Evolutionary conservation across 805 yeast species (phyloP).

Genomic region (Metschnikowia borealis): DNA sequence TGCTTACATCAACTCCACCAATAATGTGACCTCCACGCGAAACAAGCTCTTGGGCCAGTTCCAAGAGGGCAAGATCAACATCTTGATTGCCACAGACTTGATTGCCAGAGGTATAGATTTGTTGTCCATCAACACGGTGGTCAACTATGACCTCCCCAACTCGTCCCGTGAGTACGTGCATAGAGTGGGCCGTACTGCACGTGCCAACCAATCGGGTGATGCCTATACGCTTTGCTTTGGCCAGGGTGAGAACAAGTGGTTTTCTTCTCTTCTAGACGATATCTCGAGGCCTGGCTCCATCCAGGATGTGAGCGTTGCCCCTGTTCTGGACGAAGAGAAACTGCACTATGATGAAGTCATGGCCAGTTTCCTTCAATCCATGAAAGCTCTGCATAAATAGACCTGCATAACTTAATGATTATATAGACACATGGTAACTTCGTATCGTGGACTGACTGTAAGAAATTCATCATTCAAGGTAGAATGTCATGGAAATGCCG

Average conservation of each 20-base stretch:
- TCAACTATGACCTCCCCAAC: constrained; percentile 87
- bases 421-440: no score
- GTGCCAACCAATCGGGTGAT: constrained; percentile 77
- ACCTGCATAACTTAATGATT: not conserved
- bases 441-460: no score
- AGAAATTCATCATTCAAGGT: no score
- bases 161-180: constrained; percentile 92
- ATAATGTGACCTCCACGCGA: constrained; percentile 47
- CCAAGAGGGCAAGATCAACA: constrained; percentile 44
- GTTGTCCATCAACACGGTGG: constrained; percentile 60
- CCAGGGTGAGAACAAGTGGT: constrained; percentile 71
- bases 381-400: constrained; percentile 1
- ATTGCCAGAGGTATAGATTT: constrained; percentile 96
- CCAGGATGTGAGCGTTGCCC: constrained; percentile 17
- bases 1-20: constrained; percentile 56
- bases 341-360: constrained; percentile 24
- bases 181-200: constrained; percentile 94
- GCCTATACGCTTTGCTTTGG: constrained; percentile 76
- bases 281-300: constrained; percentile 37
- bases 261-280: constrained; percentile 44
- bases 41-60: constrained; percentile 58
- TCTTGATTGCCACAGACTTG: constrained; percentile 80
- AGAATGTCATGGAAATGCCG: no score
- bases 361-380: constrained; percentile 22
- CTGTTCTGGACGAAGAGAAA: constrained; percentile 24